Evolutionary conservation across 2,329 filamentous ascomycete genomes (phyloP).

Genomic region (Beauveria medogensis): DNA sequence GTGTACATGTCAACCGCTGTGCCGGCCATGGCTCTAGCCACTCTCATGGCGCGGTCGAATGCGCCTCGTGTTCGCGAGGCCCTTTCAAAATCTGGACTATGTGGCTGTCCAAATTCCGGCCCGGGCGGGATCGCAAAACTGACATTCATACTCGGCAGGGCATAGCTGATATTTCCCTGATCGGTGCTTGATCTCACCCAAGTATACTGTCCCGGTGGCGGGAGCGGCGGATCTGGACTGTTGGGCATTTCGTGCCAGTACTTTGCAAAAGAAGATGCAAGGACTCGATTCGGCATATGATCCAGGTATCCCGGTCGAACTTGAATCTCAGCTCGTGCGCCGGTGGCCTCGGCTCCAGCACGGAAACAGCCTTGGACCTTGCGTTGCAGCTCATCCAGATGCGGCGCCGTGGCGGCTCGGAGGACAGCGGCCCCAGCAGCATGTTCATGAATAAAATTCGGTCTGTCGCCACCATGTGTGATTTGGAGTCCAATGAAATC

Average conservation of each 20-base stretch:
- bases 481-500: slow-evolving; percentile 45
- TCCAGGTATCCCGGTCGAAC: slow-evolving; percentile 39
- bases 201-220: slow-evolving; percentile 30
- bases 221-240: slow-evolving; percentile 18
- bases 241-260: slow-evolving; percentile 35
- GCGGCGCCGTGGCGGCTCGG: slow-evolving; percentile 17
- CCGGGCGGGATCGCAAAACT: slow-evolving; percentile 43
- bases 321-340: slow-evolving; percentile 35
- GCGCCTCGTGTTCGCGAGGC: slow-evolving; percentile 16
- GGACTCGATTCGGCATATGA: slow-evolving; percentile 43
- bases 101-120: slow-evolving; percentile 13
- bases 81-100: slow-evolving; percentile 18
- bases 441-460: slow-evolving; percentile 49
- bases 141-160: slow-evolving; percentile 44
- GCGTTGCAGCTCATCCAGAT: slow-evolving; percentile 29
- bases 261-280: slow-evolving; percentile 36
- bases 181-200: slow-evolving; percentile 48
- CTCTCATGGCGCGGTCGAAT: slow-evolving; percentile 17
- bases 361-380: slow-evolving; percentile 36
- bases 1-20: slow-evolving; percentile 18
- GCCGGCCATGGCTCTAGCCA: slow-evolving; percentile 18
- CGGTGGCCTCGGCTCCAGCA: slow-evolving; percentile 33
- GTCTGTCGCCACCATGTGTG: slow-evolving; percentile 41
- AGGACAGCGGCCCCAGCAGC: slow-evolving; percentile 30
- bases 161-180: slow-evolving; percentile 51